Conservation (phyloP, 352 stramenopile genomes). For the Phytophthora pisi region DNA sequence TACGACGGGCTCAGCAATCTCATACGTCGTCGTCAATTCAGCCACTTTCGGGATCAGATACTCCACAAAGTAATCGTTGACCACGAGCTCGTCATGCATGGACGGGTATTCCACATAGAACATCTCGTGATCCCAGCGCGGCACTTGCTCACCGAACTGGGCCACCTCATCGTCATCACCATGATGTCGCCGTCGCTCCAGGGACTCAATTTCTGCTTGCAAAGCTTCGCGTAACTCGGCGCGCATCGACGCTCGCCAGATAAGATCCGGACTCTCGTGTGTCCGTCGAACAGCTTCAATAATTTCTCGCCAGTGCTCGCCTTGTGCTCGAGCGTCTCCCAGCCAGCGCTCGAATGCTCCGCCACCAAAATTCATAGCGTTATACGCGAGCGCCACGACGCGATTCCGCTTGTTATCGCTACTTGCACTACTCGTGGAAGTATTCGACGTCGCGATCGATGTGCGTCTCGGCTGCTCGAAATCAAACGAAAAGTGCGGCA, state of each 20-base stretch:
- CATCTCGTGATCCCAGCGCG: constrained; percentile 81
- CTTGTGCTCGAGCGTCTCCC: constrained; percentile 64
- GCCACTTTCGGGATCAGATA: constrained; percentile 72
- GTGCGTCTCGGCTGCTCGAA: constrained; percentile 46
- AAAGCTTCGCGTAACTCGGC: constrained; percentile 64
- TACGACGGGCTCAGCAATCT: constrained; percentile 74
- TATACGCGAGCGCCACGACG: constrained; percentile 40
- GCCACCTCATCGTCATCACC: constrained; percentile 10
- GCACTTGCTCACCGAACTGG: constrained; percentile 32
- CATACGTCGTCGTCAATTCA: constrained; percentile 66
- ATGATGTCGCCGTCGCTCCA: constrained; percentile 38
- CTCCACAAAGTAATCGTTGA: constrained; percentile 85
- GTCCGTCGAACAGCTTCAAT: constrained; percentile 57
- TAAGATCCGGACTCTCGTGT: constrained; percentile 73
- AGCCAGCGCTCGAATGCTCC: constrained; percentile 71
- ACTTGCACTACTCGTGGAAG: constrained; percentile 33
- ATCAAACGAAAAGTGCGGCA: constrained; percentile 75
- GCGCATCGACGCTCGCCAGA: constrained; percentile 77
- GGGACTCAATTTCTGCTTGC: constrained; percentile 52
- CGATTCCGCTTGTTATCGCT: constrained; percentile 52
- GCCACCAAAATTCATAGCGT: constrained; percentile 40
- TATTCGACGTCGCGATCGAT: constrained; percentile 27
- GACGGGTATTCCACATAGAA: constrained; percentile 80
- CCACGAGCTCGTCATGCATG: constrained; percentile 73
- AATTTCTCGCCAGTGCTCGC: constrained; percentile 78